Conservation (phyloP, 345 rosid genomes). For the Brassica napus region Da-Ae NC_063448.1:50665001-50665500, state of each 20-base stretch:
- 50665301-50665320: neutral
- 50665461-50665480: neutral
- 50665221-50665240: neutral
- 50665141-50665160: conserved; percentile 38
- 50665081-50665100: conserved; percentile 67
- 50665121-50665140: conserved; percentile 61
- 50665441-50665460: neutral
- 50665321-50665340: conserved; percentile 2
- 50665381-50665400: conserved; percentile 28
- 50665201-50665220: conserved; percentile 42
- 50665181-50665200: conserved; percentile 52
- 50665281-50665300: conserved; percentile 26
- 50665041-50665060: conserved; percentile 56
- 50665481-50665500: neutral
- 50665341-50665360: conserved; percentile 15
- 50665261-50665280: conserved; percentile 12
- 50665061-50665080: conserved; percentile 63
- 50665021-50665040: conserved; percentile 83
- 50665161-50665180: conserved; percentile 48
- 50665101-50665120: conserved; percentile 75
- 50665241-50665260: neutral
- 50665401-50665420: conserved; percentile 1
- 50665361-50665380: conserved; percentile 17
- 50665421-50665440: neutral
- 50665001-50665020: conserved; percentile 99